phyloP scores from a whole-genome alignment of 768 basidiomycete genomes.

The Mycena epipterygia region DNA sequence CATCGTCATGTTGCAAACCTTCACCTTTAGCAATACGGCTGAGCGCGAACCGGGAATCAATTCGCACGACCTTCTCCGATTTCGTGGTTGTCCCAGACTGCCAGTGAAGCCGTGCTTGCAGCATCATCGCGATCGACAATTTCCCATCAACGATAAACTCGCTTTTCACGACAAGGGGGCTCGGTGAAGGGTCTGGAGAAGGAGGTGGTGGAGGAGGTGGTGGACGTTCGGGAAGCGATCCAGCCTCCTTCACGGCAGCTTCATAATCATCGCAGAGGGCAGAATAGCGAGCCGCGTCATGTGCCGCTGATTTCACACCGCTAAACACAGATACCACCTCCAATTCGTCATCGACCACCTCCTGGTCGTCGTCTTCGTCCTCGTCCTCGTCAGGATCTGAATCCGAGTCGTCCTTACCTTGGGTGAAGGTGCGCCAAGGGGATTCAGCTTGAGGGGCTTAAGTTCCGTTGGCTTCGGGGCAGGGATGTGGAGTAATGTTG shows the following conservation, averaged over 20 bases:
- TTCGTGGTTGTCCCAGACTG: slow-evolving; percentile 17
- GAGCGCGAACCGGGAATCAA: slow-evolving; percentile 14
- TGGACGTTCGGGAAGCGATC: background rate
- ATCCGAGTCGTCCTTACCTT: slow-evolving; percentile 3
- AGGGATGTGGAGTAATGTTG: slow-evolving; percentile 32
- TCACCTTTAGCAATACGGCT: background rate
- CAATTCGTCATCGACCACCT: background rate
- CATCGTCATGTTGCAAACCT: background rate
- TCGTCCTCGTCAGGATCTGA: slow-evolving; percentile 7
- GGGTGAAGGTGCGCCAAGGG: slow-evolving; percentile 7
- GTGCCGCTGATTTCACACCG: background rate
- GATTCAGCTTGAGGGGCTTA: background rate
- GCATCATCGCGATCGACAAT: slow-evolving; percentile 8
- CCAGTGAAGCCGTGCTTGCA: slow-evolving; percentile 16
- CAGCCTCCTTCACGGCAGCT: background rate
- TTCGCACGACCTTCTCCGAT: background rate
- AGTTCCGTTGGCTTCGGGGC: slow-evolving; percentile 5
- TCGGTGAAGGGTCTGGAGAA: background rate
- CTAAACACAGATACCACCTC: background rate
- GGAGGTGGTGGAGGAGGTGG: background rate
- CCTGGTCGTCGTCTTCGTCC: background rate
- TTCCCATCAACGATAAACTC: slow-evolving; percentile 8
- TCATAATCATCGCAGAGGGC: slow-evolving; percentile 32
- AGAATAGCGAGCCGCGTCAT: slow-evolving; percentile 26
- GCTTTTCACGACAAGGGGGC: background rate